Evolutionary conservation across 1,284 basidiomycete genomes (phyloP), one percentile per base, ranked within the genome.

Genomic region (Apiotrichum veenhuisii): DNA sequence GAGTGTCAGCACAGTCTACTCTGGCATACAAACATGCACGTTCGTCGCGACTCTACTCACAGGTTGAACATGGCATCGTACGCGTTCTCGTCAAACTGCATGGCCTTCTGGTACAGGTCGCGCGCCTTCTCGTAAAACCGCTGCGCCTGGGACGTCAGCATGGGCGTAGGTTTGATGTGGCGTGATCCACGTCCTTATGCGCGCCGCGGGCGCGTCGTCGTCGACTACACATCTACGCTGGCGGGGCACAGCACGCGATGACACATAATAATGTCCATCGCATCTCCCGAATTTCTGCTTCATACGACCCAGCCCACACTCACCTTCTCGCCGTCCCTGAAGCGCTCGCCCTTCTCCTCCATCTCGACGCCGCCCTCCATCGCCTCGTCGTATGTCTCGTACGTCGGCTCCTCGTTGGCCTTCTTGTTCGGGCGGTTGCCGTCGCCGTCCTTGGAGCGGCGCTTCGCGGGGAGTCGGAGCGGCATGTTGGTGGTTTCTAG

Each of bases 271-370:
- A n/a, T n/a, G n/a, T n/a, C n/a, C n/a, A n/a, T n/a, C n/a, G n/a
- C n/a, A n/a, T n/a, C n/a, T n/a, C n/a, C n/a, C n/a, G n/a, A n/a
- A n/a, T n/a, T n/a, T n/a, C n/a, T n/a, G n/a, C 34, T 38, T 10
- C 34, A 49, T 9, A 10, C 23, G 34, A 15, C 47, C 36, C 33
- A 17, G 22, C 34, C n/a, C 14, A 15, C 20, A 51, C 71, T 42
- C 50, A 72, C 73, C 66, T 75, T 76, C 52, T 77, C 75, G n/a
- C 76, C 76, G 60, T 71, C 69, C 11, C 67, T 52, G 57, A 76
- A 78, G 37, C 76, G 62, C 59, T 78, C 77, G 10, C 75, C 77
- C 65, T 77, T 76, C 64, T 78, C 77, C 58, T 78, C 77, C 57
- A 68, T 67, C 38, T 72, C 68, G 42, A 78, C 70, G n/a, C 71